Evolutionary conservation across 352 stramenopile genomes (phyloP), one percentile per base, ranked within the genome.

Genomic region (Peronospora destructor): DNA sequence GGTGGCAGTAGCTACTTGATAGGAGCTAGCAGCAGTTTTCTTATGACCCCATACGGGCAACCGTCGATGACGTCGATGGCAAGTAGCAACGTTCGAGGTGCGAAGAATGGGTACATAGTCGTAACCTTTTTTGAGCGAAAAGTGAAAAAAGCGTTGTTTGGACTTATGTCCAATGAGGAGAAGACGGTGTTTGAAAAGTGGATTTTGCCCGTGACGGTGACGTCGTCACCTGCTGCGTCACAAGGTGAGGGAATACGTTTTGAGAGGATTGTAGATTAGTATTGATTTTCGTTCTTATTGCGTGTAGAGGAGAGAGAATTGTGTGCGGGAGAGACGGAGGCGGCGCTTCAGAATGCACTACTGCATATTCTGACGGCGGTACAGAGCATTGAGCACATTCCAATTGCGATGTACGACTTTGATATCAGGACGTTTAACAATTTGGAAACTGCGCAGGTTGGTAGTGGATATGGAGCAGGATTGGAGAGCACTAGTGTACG

Each of bases 121-220:
- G 73, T 92, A 23, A 69, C 70, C 3, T 92, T 92, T 49, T 92
- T 87, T 21, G 76, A 90, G 51, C 64, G 76, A 1, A 87, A 86
- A 49, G 72, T 90, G 41, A 88, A 88, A 60, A 90, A 87, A 40
- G 76, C 81, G 25, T 59, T 92, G 14, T 92, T 92, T 23, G 79
- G 76, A 7, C 64, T 92, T 37, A 87, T 90, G 70, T 86, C 77
- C 7, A 92, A 87, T 33, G 81, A 92, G 61, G 81, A 89, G 58
- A 89, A 89, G 56, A 68, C 83, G 32, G 61, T 84, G n/a, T 92
- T 86, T 50, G 81, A 92, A 52, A 88, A 92, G 50, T 91, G 81
- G 81, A 57, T 87, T 28, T 35, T 91, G 38, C 81, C 81, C 0
- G 57, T 91, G 13, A 76, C 64, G 23, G 71, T 91, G n/a, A 58